Evolutionary conservation across 139 green algal species (phyloP).

Genomic region (Asterochloris erici): DNA sequence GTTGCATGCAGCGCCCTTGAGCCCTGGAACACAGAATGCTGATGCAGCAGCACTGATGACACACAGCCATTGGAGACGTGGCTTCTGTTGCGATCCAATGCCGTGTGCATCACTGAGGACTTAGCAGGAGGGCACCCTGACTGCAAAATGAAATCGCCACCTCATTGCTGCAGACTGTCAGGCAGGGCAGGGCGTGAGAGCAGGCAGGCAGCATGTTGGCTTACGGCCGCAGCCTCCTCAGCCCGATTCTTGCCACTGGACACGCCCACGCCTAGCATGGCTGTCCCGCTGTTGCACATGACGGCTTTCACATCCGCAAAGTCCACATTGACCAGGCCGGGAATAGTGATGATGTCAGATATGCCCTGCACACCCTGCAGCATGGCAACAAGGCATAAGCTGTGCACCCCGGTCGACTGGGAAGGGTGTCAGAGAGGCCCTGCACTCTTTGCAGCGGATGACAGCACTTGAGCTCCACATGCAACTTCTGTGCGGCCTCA

Average conservation of each 20-base stretch:
- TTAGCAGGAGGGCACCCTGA: neutral
- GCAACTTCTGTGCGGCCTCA: no score
- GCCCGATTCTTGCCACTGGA: slow-evolving; percentile 59
- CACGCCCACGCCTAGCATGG: slow-evolving; percentile 86
- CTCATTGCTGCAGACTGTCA: neutral
- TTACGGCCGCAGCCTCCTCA: slow-evolving; percentile 49
- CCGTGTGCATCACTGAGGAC: neutral
- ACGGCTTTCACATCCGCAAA: slow-evolving; percentile 97
- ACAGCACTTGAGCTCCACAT: no score
- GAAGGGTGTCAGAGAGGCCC: slow-evolving; percentile 99
- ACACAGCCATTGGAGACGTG: neutral
- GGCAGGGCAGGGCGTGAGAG: neutral
- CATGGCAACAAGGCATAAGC: no score
- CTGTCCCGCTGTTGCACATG: slow-evolving; percentile 92
- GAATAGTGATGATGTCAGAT: slow-evolving; percentile 98
- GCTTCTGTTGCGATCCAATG: neutral
- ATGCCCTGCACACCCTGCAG: slow-evolving; percentile 88
- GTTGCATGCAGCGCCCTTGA: neutral
- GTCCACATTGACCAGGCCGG: slow-evolving; percentile 98
- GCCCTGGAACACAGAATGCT: no score
- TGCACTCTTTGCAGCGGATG: slow-evolving; percentile 63
- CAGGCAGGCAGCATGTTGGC: neutral
- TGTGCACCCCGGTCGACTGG: slow-evolving; percentile 49
- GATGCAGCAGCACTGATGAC: neutral
- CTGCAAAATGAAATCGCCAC: neutral